Conservation (phyloP, 2,329 filamentous ascomycete genomes). For the Ilyonectria mors-panacis region DNA sequence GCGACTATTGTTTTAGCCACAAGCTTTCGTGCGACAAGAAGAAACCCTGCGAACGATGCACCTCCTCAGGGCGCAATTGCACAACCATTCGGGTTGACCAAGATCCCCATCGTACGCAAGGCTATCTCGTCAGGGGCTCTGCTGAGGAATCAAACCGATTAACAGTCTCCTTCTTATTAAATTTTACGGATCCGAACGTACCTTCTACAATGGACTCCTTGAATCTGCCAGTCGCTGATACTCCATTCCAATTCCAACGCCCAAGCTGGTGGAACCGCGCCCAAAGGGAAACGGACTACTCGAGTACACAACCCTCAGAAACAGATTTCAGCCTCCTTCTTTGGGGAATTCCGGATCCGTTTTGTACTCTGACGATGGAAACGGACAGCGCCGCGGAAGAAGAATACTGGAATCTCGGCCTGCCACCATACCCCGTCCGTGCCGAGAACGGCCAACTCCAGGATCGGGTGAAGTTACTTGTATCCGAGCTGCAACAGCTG, state of each 20-base stretch:
- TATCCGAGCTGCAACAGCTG: not conserved
- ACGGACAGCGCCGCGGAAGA: not conserved
- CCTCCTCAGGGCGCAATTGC: not conserved
- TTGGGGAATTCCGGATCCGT: conserved; percentile 1
- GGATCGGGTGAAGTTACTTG: not conserved
- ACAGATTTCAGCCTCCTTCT: not conserved
- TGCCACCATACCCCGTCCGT: not conserved
- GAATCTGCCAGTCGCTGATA: not conserved
- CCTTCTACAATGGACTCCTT: not conserved
- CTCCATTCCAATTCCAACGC: not conserved
- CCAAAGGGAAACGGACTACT: not conserved
- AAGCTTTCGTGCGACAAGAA: not conserved
- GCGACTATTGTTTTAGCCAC: not conserved
- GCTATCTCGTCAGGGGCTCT: not conserved
- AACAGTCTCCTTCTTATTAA: not conserved
- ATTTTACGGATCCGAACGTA: not conserved
- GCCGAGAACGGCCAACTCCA: not conserved
- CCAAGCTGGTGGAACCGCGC: not conserved
- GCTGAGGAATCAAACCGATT: not conserved
- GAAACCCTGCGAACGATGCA: not conserved
- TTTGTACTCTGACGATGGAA: not conserved
- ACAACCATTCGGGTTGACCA: not conserved
- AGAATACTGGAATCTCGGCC: not conserved
- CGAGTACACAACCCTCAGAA: not conserved
- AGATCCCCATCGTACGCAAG: not conserved